Evolutionary conservation across 2,329 filamentous ascomycete species (phyloP).

Genomic region (Pseudocercospora vitis): DNA sequence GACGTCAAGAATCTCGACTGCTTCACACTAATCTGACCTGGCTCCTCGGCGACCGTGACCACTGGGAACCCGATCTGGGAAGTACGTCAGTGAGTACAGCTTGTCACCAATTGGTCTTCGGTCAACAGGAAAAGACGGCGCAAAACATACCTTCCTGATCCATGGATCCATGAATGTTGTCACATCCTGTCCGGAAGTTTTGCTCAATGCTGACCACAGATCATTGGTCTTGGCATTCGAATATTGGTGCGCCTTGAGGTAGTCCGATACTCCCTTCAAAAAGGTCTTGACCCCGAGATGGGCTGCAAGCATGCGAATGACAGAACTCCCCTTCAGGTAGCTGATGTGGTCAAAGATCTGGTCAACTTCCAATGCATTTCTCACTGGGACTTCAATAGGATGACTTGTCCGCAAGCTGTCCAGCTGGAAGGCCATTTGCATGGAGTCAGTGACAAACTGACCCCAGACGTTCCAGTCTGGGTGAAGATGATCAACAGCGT

Average conservation of each 20-base stretch:
- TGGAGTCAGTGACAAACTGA: constrained; percentile 92
- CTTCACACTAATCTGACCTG: constrained; percentile 75
- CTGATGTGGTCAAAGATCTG: constrained; percentile 98
- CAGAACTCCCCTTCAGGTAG: constrained; percentile 93
- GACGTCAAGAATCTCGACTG: constrained; percentile 90
- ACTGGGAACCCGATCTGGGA: constrained; percentile 84
- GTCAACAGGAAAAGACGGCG: too few species aligned
- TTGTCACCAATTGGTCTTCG: not conserved
- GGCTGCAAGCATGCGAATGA: constrained; percentile 92
- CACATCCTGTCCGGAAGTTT: constrained; percentile 85
- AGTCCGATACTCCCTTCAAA: constrained; percentile 83
- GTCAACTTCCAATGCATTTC: constrained; percentile 91
- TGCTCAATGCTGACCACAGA: constrained; percentile 83
- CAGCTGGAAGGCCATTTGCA: constrained; percentile 86
- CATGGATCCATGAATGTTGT: constrained; percentile 86
- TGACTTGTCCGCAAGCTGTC: constrained; percentile 90
- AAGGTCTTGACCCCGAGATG: constrained; percentile 87
- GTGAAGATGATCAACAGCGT: constrained; percentile 85
- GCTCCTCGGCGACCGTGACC: constrained; percentile 79
- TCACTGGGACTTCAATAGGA: constrained; percentile 92
- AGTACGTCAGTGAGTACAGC: not conserved
- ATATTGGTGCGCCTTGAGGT: constrained; percentile 85
- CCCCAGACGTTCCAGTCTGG: constrained; percentile 98
- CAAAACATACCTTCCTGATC: constrained; percentile 77
- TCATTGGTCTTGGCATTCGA: constrained; percentile 88